Evolutionary conservation across 805 yeast species (phyloP).

Genomic region (Torulaspora maleeae): DNA sequence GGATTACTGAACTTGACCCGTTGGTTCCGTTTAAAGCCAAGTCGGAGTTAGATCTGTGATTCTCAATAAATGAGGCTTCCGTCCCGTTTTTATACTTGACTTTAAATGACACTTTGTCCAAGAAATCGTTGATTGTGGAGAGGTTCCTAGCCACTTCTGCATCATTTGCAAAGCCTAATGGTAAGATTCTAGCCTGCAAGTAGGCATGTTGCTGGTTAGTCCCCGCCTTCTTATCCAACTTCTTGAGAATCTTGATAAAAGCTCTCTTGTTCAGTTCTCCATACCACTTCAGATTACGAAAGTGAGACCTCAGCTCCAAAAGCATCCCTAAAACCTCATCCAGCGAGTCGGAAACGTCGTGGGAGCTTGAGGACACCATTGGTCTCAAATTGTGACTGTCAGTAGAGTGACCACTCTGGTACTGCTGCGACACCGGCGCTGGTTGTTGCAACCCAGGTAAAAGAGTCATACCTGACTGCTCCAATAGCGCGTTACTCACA

Average conservation of each 20-base stretch:
- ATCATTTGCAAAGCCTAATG: slow-evolving; percentile 75
- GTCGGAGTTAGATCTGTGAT: slow-evolving; percentile 1
- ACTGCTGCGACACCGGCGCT: background rate
- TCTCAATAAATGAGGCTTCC: background rate
- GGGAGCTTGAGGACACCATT: slow-evolving; percentile 6
- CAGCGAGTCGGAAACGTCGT: slow-evolving; percentile 40
- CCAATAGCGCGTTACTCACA: slow-evolving; percentile 8
- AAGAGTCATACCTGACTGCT: slow-evolving; percentile 9
- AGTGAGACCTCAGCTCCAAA: slow-evolving; percentile 67
- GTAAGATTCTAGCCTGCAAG: slow-evolving; percentile 61
- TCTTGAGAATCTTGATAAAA: slow-evolving; percentile 80
- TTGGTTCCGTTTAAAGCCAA: background rate
- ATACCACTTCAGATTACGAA: slow-evolving; percentile 86
- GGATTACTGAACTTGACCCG: background rate
- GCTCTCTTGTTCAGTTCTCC: slow-evolving; percentile 91
- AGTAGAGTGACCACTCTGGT: background rate
- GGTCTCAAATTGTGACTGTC: background rate
- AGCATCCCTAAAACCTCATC: slow-evolving; percentile 64
- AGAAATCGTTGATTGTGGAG: slow-evolving; percentile 46
- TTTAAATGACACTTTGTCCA: slow-evolving; percentile 50
- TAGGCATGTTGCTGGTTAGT: slow-evolving; percentile 53
- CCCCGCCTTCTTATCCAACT: slow-evolving; percentile 79
- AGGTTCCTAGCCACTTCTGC: slow-evolving; percentile 52
- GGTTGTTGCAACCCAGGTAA: slow-evolving; percentile 9
- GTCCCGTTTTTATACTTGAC: slow-evolving; percentile 10